Base-by-base conservation (phyloP, 2,329 filamentous ascomycete genomes). In the Malbranchea cinnamomea region DNA sequence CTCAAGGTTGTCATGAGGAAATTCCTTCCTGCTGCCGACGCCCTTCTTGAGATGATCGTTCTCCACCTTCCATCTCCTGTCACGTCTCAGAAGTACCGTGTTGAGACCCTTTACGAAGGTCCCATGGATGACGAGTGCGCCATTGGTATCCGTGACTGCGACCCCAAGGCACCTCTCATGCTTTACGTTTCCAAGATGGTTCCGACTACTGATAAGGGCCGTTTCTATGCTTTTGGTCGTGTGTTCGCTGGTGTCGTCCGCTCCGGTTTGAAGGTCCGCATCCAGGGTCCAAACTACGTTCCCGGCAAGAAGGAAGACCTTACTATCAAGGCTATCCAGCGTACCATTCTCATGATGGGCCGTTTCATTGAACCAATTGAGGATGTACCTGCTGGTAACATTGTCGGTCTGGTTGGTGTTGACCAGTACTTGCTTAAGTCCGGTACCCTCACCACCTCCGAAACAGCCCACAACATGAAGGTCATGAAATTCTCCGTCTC, bases 401-500 rank as follows among this genome's bases (percentile, higher is more conserved):
- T 98, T 71, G 78, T 94, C 54, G 89, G 89, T 74, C 74, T 98
- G 53, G 89, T 98, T 57, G 89, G 89, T 78, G 83, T 98, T 51
- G 89, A 98, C 62, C 89, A 98, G 76, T 98, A 95, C 82, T 72
- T 98, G 72, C 84, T 98, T 71, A 98, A 98, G 79, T 95, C 89
- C 60, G 89, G 89, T 79, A 98, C 89, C 54, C 80, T 98, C 52
- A 93, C 85, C 65, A 95, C 87, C 59, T 77, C 72, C 58, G 89
- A 98, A 48, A 91, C 83, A 45, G 87, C 89, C 59, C 89, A 98
- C 79, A 98, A 98, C 78, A 69, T 98, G 55, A 95, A 95, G 79
- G 89, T 98, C 68, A 98, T 98, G 89, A 95, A 94, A 74, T 98
- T 98, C 80, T 98, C 89, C 56, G 89, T 98, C 60, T 95, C 89